A percentile compares a stretch with the other conserved stretches of the same genome.
Conservation (phyloP, 108 stramenopile species). For the Stephanodiscus triporus region DNA sequence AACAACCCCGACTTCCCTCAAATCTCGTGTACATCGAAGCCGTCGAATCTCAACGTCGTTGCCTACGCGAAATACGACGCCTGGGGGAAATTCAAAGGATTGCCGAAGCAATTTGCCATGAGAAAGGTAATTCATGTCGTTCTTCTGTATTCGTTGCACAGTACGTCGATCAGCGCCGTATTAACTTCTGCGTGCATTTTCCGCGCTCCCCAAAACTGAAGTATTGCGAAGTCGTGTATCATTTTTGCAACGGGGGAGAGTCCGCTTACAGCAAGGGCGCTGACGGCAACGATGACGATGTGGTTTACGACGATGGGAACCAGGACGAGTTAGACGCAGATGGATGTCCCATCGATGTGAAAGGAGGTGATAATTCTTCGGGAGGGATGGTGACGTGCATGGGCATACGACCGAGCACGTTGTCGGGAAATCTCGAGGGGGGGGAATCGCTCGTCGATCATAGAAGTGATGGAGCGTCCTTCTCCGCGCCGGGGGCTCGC, state of each 20-base stretch:
- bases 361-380: conserved; percentile 38
- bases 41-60: conserved; percentile 61
- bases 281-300: conserved; percentile 23
- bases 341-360: conserved; percentile 54
- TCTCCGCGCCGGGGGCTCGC: conserved; percentile 19
- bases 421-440: conserved; percentile 4
- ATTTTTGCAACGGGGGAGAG: conserved; percentile 42
- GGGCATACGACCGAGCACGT: conserved; percentile 44
- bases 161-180: no score
- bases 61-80: conserved; percentile 72
- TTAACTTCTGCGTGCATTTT: not conserved
- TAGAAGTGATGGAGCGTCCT: conserved; percentile 8
- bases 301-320: conserved; percentile 44
- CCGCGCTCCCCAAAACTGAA: conserved; percentile 34
- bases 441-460: conserved; percentile 5
- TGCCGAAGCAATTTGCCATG: conserved; percentile 40
- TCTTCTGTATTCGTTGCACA: no score
- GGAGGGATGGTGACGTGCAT: conserved; percentile 43
- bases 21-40: conserved; percentile 8
- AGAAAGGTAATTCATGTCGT: not conserved
- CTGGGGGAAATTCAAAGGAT: conserved; percentile 64
- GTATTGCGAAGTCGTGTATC: conserved; percentile 69
- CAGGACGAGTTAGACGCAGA: conserved; percentile 52
- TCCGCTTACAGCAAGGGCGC: conserved; percentile 17
- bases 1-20: conserved; percentile 3